These are phyloP conservation scores for Trichoderma gracile DNA, from an alignment of 2,329 filamentous ascomycete species.

Conservation along the genomic window DNA sequence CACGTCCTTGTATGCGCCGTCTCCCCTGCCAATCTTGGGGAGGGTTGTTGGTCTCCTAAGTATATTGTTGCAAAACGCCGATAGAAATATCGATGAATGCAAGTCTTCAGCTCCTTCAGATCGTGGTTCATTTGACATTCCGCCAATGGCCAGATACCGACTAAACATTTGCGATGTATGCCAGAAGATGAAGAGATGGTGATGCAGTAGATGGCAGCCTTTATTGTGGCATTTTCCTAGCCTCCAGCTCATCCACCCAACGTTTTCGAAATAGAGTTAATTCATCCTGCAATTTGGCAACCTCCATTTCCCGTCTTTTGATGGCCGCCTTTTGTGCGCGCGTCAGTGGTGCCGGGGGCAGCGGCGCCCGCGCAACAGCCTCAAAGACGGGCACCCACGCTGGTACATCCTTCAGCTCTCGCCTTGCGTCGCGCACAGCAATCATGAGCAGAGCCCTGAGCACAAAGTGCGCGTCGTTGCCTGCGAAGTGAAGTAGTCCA, in stretches of 20 bases:
- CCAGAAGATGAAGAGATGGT: too few relatives aligned
- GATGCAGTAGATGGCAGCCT: background rate
- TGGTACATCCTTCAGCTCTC: background rate
- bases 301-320: background rate
- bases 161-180: too few relatives aligned
- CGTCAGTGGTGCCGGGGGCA: background rate
- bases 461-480: background rate
- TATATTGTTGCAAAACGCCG: too few relatives aligned
- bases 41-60: too few relatives aligned
- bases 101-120: too few relatives aligned
- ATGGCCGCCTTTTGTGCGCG: background rate
- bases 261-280: background rate
- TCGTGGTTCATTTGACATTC: too few relatives aligned
- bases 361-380: background rate
- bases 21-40: too few relatives aligned
- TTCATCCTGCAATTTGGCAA: background rate
- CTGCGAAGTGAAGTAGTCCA: background rate
- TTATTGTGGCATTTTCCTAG: background rate
- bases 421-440: background rate
- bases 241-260: background rate
- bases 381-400: background rate
- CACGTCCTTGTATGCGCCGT: too few relatives aligned
- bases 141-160: too few relatives aligned
- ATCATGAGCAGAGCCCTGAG: constrained; percentile 6
- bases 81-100: too few relatives aligned